Conservation (phyloP, 2,329 filamentous ascomycete species). For the Fusarium decemcellulare region DNA sequence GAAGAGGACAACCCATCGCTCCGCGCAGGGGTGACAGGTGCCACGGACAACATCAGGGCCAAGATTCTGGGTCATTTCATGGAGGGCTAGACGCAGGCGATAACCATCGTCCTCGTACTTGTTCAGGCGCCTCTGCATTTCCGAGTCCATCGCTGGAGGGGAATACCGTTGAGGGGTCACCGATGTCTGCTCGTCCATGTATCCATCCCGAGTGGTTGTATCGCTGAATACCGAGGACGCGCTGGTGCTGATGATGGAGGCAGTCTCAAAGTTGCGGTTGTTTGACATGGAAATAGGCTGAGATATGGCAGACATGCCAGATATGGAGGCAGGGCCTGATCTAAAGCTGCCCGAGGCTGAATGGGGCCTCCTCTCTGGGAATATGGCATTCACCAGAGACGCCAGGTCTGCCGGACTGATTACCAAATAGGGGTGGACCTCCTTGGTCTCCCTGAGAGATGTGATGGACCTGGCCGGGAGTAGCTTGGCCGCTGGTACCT, state of each 20-base stretch:
- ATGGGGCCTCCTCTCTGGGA: slow-evolving; percentile 79
- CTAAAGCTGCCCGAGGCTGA: slow-evolving; percentile 74
- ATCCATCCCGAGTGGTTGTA: slow-evolving; percentile 75
- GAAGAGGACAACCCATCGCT: slow-evolving; percentile 87
- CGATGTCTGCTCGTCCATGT: slow-evolving; percentile 69
- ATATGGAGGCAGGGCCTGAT: slow-evolving; percentile 78
- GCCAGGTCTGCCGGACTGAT: slow-evolving; percentile 84
- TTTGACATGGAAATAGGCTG: slow-evolving; percentile 76
- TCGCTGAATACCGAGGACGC: slow-evolving; percentile 81
- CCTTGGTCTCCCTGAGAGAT: slow-evolving; percentile 80
- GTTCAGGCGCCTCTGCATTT: slow-evolving; percentile 59
- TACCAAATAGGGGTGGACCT: slow-evolving; percentile 85
- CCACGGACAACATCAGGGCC: slow-evolving; percentile 76
- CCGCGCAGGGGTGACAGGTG: slow-evolving; percentile 82
- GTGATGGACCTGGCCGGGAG: slow-evolving; percentile 80
- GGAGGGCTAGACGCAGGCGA: slow-evolving; percentile 75
- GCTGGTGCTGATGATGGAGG: slow-evolving; percentile 80
- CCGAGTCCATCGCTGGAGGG: slow-evolving; percentile 63
- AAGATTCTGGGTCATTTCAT: slow-evolving; percentile 78
- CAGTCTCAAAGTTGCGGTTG: slow-evolving; percentile 72
- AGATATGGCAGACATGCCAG: slow-evolving; percentile 77
- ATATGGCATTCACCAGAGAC: slow-evolving; percentile 86
- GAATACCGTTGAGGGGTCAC: slow-evolving; percentile 69
- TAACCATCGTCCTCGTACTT: slow-evolving; percentile 76
- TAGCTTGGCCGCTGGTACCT: slow-evolving; percentile 69